Evolutionary conservation across 495 filamentous ascomycete species (phyloP), one percentile per base, ranked within the genome.

Genomic region (Hypoxylon trugodes): DNA sequence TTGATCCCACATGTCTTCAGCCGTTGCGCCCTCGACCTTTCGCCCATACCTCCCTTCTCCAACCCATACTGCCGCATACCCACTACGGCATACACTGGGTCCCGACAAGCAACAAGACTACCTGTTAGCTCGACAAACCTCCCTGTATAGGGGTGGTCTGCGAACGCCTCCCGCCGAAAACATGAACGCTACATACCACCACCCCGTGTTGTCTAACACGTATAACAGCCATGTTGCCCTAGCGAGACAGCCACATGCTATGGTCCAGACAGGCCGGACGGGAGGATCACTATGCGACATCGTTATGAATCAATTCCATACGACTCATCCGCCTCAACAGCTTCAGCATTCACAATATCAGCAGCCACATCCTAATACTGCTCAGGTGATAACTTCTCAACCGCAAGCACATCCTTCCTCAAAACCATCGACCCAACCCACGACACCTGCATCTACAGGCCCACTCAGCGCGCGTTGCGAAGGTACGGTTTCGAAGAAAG

Each of bases 131-230:
- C 54, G 43, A 46, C 55, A 61, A 50, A 37, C 49, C 57, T 4
- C 42, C 46, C 57, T 59, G 32, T 58, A 46, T 15, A 59, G 54
- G 47, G 60, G 66, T 63, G 79, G 81, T 48, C 77, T 84, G 58
- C 79, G 69, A 61, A 83, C 81, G 53, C 83, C 81, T 19, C 81
- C 82, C 6, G 62, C 71, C 51, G 81, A 84, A 54, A 65, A 68
- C 46, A 82, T 82, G 71, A 81, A 72, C 50, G 76, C 81, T 50
- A 70, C 80, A 19, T 82, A 80, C 54, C 77, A 82, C 30, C 65
- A 79, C 56, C 68, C 73, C 33, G 73, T 74, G 52, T 71, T 75
- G 59, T 73, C 65, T 53, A 76, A 67, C 57, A 68, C 75, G 16
- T 77, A 74, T 73, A 78, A 79, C 40, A 75, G 66, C 40, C 66